Conservation (phyloP, 139 green algal species). For the Marvania coccoides region DNA sequence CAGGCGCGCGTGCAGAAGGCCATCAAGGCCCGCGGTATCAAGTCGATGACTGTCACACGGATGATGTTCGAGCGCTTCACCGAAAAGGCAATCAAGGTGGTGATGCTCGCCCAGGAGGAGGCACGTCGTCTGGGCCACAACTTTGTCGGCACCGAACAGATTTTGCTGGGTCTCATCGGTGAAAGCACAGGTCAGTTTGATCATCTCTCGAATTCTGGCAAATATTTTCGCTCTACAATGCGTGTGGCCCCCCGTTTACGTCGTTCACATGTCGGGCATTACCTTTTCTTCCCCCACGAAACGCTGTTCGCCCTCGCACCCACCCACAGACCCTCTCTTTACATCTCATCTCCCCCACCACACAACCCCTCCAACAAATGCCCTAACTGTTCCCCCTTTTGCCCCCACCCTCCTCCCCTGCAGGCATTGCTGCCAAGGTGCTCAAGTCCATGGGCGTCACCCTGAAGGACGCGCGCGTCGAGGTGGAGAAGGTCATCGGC, state of each 20-base stretch:
- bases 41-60: conserved; percentile 8
- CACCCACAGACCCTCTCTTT: no score
- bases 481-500: conserved; percentile 99
- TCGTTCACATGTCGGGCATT: neutral
- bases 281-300: neutral
- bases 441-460: conserved; percentile 98
- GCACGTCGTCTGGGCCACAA: conserved; percentile 91
- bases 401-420: neutral
- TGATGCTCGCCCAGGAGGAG: conserved; percentile 99
- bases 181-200: conserved; percentile 77
- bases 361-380: no score
- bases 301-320: no score
- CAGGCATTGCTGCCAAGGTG: conserved; percentile 97
- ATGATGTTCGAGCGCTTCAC: conserved; percentile 98
- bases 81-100: conserved; percentile 88
- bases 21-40: neutral
- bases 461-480: conserved; percentile 94
- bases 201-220: neutral
- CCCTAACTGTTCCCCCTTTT: no score
- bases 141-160: conserved; percentile 99
- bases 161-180: conserved; percentile 96
- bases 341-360: no score
- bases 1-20: conserved; percentile 16
- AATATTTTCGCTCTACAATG: neutral
- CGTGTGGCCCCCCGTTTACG: neutral